phyloP scores from a whole-genome alignment of 352 stramenopile species.

The Pythium phragmitis region DNA sequence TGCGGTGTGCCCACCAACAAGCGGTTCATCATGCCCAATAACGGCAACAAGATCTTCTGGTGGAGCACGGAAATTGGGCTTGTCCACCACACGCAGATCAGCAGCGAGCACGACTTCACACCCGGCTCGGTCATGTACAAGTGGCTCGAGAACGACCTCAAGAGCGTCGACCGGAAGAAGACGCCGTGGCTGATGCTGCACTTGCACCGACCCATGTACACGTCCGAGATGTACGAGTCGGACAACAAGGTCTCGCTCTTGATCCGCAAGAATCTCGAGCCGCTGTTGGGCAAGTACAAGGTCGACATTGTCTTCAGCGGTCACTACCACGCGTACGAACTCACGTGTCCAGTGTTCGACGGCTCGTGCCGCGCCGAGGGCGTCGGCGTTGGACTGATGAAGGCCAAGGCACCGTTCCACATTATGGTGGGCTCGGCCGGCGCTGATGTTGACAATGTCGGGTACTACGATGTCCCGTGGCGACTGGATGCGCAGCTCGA shows the following conservation, averaged over 20 bases:
- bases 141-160: slow-evolving; percentile 31
- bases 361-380: not conserved
- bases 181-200: slow-evolving; percentile 32
- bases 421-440: slow-evolving; percentile 34
- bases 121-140: slow-evolving; percentile 22
- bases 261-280: slow-evolving; percentile 22
- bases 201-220: slow-evolving; percentile 25
- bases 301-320: slow-evolving; percentile 31
- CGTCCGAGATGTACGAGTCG: slow-evolving; percentile 7
- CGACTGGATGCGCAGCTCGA: slow-evolving; percentile 13
- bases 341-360: slow-evolving; percentile 22
- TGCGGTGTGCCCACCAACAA: slow-evolving; percentile 61
- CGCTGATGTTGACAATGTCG: slow-evolving; percentile 21
- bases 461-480: slow-evolving; percentile 23
- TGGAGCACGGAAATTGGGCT: slow-evolving; percentile 29
- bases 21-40: slow-evolving; percentile 53
- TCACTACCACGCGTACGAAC: slow-evolving; percentile 35
- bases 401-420: slow-evolving; percentile 21
- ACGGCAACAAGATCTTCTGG: slow-evolving; percentile 32
- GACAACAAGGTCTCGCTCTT: slow-evolving; percentile 19
- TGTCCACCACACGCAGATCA: slow-evolving; percentile 25
- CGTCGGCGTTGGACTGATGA: not conserved
- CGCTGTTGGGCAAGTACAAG: slow-evolving; percentile 24
- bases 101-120: slow-evolving; percentile 31
- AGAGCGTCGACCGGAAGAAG: slow-evolving; percentile 6